A percentile compares a stretch with the other conserved stretches of the same genome.
Conservation (phyloP, 1,139 yeast species). For the Arxiozyma slooffiae region DNA sequence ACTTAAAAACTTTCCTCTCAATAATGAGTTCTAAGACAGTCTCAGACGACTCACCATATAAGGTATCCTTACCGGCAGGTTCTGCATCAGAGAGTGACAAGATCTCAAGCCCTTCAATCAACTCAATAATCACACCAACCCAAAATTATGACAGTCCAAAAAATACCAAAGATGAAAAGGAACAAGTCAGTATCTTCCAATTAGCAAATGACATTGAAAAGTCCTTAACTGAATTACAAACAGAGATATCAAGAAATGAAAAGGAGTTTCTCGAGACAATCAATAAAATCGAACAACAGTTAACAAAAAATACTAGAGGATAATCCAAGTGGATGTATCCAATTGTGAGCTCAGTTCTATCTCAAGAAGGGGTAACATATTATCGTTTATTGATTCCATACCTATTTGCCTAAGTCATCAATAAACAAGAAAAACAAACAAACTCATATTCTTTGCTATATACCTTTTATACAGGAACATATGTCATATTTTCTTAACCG, state of each 20-base stretch:
- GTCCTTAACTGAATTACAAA: conserved; percentile 33
- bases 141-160: neutral
- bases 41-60: neutral
- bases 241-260: conserved; percentile 23
- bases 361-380: neutral
- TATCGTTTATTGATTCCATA: neutral
- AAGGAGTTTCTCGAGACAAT: conserved; percentile 14
- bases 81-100: neutral
- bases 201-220: conserved; percentile 43
- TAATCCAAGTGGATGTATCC: neutral
- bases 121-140: neutral
- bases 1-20: neutral
- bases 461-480: no score
- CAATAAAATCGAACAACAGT: conserved; percentile 16
- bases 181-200: conserved; percentile 39
- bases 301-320: conserved; percentile 6
- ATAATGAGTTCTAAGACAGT: neutral
- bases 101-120: neutral
- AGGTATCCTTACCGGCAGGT: neutral
- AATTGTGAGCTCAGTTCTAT: neutral
- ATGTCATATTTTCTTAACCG: neutral
- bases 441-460: neutral
- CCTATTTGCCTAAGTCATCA: neutral
- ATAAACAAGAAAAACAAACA: no score
- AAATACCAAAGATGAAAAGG: neutral